These are phyloP conservation scores for Penicillium psychrofluorescens DNA, from an alignment of 495 filamentous ascomycete genomes.

Conservation along the genomic window DNA sequence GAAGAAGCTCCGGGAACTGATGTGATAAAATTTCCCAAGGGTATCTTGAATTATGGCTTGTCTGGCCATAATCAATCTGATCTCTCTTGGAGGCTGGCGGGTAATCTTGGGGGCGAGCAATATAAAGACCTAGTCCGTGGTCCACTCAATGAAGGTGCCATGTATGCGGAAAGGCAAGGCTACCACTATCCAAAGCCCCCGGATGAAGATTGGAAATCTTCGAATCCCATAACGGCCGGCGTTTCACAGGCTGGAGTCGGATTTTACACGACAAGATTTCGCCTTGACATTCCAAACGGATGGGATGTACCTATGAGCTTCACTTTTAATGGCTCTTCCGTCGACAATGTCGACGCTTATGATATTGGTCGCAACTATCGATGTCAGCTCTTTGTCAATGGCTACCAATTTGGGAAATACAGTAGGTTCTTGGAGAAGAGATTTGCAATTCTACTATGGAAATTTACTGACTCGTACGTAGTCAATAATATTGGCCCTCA, in stretches of 20 bases:
- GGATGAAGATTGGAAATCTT: constrained; percentile 25
- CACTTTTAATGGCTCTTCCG: constrained; percentile 31
- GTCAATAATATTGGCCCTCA: constrained; percentile 57
- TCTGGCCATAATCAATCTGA: constrained; percentile 26
- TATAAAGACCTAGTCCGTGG: constrained; percentile 55
- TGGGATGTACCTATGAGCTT: constrained; percentile 55
- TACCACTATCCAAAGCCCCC: constrained; percentile 54
- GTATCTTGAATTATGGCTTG: constrained; percentile 51
- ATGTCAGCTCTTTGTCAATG: constrained; percentile 57
- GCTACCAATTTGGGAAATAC: constrained; percentile 65
- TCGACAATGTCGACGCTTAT: constrained; percentile 3
- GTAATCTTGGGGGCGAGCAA: constrained; percentile 61
- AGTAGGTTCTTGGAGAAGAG: constrained; percentile 4
- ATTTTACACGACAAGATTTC: constrained; percentile 51
- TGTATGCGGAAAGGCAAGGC: constrained; percentile 58
- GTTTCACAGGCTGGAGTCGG: constrained; percentile 42
- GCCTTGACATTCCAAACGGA: constrained; percentile 41
- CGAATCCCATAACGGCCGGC: constrained; percentile 36
- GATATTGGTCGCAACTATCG: constrained; percentile 30
- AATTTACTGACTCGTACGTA: background rate
- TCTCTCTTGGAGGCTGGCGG: constrained; percentile 63
- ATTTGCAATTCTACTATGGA: background rate
- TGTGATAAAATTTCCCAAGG: constrained; percentile 58
- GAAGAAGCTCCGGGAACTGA: constrained; percentile 51
- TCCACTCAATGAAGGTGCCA: constrained; percentile 63